phyloP scores from a whole-genome alignment of 2,329 filamentous ascomycete species.

The Metarhizium brunneum region DNA sequence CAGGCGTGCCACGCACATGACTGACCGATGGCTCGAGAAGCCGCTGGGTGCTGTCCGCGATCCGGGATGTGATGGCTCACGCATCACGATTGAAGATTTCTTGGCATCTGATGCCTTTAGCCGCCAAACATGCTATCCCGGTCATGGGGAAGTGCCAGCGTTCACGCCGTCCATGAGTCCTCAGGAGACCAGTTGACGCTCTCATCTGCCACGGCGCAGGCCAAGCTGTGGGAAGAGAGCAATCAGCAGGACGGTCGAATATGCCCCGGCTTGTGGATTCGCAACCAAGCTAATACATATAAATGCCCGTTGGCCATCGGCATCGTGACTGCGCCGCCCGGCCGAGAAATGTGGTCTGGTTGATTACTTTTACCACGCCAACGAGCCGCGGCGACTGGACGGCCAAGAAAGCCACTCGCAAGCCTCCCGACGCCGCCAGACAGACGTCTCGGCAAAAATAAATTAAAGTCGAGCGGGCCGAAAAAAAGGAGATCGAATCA shows the following conservation, averaged over 20 bases:
- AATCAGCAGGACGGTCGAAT: background rate
- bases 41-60: background rate
- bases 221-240: too few species aligned
- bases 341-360: background rate
- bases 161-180: background rate
- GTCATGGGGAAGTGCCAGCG: background rate
- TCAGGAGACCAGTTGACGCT: background rate
- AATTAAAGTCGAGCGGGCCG: background rate
- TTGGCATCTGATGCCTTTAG: background rate
- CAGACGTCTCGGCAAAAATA: background rate
- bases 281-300: background rate
- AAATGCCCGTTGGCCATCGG: background rate
- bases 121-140: background rate
- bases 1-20: slow-evolving; percentile 1
- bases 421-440: background rate
- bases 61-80: background rate
- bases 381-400: background rate
- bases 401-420: background rate
- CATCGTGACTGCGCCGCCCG: background rate
- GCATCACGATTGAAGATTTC: background rate
- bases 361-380: background rate
- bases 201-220: background rate
- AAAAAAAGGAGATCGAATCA: background rate
- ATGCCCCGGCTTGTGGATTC: background rate
- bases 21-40: background rate